Conservation (phyloP, 345 rosid species). For the Eucalyptus urophylla region DNA sequence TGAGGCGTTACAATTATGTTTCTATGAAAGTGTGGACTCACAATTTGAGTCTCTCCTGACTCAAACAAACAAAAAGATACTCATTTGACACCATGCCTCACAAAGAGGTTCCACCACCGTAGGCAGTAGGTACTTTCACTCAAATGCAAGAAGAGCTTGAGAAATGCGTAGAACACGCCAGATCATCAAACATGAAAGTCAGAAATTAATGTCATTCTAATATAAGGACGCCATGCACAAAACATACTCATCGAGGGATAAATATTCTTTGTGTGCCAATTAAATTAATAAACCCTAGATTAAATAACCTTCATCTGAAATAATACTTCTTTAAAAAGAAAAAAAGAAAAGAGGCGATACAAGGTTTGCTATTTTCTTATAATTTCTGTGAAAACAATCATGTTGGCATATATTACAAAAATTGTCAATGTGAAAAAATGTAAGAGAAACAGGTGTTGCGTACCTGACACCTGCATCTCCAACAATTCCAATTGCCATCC, state of each 20-base stretch:
- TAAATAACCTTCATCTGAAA: background rate
- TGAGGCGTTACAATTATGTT: background rate
- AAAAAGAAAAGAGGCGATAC: background rate
- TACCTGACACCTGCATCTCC: constrained; percentile 99
- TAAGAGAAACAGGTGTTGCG: background rate
- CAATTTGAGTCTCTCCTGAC: background rate
- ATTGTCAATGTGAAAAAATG: background rate
- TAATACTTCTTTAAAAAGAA: background rate
- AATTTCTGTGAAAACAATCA: background rate
- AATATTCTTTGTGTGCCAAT: background rate
- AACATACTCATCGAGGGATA: background rate
- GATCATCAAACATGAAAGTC: background rate
- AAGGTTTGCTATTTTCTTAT: background rate
- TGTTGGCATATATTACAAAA: background rate
- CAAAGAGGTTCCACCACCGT: background rate
- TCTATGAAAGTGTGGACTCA: background rate
- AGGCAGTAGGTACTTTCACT: background rate
- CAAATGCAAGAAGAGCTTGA: background rate
- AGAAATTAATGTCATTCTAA: background rate
- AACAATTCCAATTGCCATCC: constrained; percentile 95
- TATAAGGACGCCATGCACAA: background rate
- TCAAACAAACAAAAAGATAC: background rate
- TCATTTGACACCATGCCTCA: background rate
- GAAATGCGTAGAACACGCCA: background rate
- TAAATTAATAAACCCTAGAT: background rate